These are phyloP conservation scores for Monosporascus sp. DNA, from an alignment of 2,329 filamentous ascomycete genomes.

Conservation along the genomic window DNA sequence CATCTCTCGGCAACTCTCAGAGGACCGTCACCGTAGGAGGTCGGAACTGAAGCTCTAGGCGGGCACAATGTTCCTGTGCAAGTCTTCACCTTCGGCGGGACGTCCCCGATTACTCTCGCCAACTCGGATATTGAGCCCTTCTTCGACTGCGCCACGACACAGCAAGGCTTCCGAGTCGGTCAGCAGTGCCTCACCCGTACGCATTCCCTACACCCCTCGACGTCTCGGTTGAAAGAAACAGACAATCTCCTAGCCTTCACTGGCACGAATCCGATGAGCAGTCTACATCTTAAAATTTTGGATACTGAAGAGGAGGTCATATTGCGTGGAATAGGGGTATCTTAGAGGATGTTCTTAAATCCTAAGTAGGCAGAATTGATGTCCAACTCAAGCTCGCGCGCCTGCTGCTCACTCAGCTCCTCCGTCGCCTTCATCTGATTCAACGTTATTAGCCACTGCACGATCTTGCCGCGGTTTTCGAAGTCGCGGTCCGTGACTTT, in stretches of 20 bases:
- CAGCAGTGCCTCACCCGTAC: too few species aligned
- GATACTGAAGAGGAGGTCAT: neutral
- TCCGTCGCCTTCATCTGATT: slow-evolving; percentile 98
- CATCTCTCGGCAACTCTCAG: too few species aligned
- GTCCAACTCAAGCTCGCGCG: slow-evolving; percentile 83
- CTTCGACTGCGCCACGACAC: too few species aligned
- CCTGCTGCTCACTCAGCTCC: slow-evolving; percentile 80
- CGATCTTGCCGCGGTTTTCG: slow-evolving; percentile 91
- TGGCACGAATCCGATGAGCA: neutral
- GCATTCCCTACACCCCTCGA: too few species aligned
- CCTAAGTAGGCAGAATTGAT: slow-evolving; percentile 93
- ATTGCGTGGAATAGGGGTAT: neutral
- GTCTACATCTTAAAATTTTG: neutral
- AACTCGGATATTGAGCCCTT: too few species aligned
- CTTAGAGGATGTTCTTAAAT: slow-evolving; percentile 69
- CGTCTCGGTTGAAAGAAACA: too few species aligned
- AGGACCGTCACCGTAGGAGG: too few species aligned
- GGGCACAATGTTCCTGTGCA: too few species aligned
- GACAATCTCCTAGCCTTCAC: neutral
- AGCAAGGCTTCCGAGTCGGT: too few species aligned
- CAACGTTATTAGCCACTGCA: slow-evolving; percentile 94
- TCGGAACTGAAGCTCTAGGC: too few species aligned
- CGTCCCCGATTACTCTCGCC: too few species aligned
- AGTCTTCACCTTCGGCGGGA: too few species aligned
- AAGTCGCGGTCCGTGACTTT: slow-evolving; percentile 95